A percentile compares a stretch with the other conserved stretches of the same genome.
These are phyloP conservation scores for Fennellomyces sp. DNA, from an alignment of 371 early-diverging fungal genomes.

Conservation along the genomic window DNA sequence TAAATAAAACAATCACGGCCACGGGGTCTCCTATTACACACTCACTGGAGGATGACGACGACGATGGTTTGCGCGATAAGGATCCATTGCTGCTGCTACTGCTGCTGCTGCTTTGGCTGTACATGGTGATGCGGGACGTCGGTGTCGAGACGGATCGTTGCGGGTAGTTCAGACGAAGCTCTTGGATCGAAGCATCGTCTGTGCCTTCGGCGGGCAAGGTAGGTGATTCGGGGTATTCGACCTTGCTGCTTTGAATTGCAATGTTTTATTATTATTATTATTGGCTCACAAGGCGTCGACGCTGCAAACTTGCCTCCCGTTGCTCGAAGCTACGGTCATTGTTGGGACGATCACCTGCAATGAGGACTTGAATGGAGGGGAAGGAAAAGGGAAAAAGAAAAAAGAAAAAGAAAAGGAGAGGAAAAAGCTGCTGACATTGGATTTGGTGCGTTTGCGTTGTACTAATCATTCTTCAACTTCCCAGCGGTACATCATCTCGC, in stretches of 20 bases:
- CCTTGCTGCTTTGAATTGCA: neutral
- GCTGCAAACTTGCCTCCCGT: neutral
- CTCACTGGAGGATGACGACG: slow-evolving; percentile 11
- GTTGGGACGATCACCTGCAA: too few relatives aligned
- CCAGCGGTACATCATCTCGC: slow-evolving; percentile 22
- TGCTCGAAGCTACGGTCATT: too few relatives aligned
- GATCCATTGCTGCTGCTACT: slow-evolving; percentile 4
- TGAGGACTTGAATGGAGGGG: too few relatives aligned
- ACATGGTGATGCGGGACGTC: neutral
- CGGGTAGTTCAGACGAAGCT: neutral
- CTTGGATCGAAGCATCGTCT: neutral
- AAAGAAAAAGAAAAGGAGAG: neutral
- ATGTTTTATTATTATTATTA: neutral
- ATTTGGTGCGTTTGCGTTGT: neutral
- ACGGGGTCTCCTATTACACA: neutral
- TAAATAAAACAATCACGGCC: too few relatives aligned
- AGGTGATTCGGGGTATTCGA: slow-evolving; percentile 17
- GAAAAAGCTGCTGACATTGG: slow-evolving; percentile 4
- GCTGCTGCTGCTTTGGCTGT: slow-evolving; percentile 1
- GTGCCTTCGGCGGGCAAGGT: slow-evolving; percentile 15
- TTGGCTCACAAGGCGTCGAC: too few relatives aligned
- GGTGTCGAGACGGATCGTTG: neutral
- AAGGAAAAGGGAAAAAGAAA: slow-evolving; percentile 1
- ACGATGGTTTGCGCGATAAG: neutral
- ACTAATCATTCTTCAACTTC: slow-evolving; percentile 4